These are phyloP conservation scores for Picea mariana DNA, from an alignment of 83 land plant genomes.

Conservation along the genomic window DNA sequence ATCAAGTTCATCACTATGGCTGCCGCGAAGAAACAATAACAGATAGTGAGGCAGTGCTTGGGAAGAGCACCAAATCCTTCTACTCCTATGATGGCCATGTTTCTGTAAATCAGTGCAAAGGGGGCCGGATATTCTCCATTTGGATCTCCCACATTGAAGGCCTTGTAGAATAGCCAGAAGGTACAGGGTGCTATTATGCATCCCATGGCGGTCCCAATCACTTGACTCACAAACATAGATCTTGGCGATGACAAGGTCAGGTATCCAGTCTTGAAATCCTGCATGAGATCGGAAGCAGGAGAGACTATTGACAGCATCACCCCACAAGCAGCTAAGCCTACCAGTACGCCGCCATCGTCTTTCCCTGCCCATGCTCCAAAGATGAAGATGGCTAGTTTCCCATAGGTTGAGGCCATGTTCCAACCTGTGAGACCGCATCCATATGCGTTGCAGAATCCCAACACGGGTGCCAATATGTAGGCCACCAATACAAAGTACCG, in stretches of 20 bases:
- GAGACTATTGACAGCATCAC: constrained; percentile 52
- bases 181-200: constrained; percentile 48
- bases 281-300: constrained; percentile 49
- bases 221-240: constrained; percentile 62
- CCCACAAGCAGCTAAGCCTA: constrained; percentile 10
- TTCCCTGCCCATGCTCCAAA: too few relatives aligned
- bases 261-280: constrained; percentile 61
- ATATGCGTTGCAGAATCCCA: constrained; percentile 72
- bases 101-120: constrained; percentile 30
- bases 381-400: constrained; percentile 16
- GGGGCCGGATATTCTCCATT: constrained; percentile 45
- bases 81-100: constrained; percentile 50
- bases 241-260: constrained; percentile 51
- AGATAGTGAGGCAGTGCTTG: constrained; percentile 32
- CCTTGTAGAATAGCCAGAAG: constrained; percentile 56
- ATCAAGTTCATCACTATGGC: constrained; percentile 27
- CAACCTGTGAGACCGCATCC: constrained; percentile 70
- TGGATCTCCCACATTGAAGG: constrained; percentile 30
- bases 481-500: constrained; percentile 22
- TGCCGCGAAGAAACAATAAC: constrained; percentile 36
- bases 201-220: constrained; percentile 53
- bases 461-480: constrained; percentile 59
- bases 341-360: too few relatives aligned
- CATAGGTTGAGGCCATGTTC: constrained; percentile 58
- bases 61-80: constrained; percentile 32